A percentile compares a stretch with the other conserved stretches of the same genome.
Evolutionary conservation across 1,284 basidiomycete species (phyloP).

Genomic region (Hemileia vastatrix): DNA sequence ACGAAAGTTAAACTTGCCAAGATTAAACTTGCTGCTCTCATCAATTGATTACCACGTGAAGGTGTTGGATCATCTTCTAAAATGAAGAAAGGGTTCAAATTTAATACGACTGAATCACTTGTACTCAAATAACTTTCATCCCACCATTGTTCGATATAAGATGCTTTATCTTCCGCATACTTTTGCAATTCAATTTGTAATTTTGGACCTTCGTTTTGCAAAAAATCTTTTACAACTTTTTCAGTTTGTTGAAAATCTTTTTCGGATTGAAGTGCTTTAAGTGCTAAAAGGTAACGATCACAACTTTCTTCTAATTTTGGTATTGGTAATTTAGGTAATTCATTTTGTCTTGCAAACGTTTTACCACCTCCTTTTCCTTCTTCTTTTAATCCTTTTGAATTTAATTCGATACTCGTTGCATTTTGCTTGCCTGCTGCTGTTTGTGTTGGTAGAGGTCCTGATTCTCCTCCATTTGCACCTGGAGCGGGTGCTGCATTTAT

Average conservation of each 20-base stretch:
- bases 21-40: conserved; percentile 78
- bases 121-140: conserved; percentile 86
- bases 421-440: no score
- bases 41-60: conserved; percentile 74
- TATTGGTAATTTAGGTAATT: conserved; percentile 79
- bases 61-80: conserved; percentile 92
- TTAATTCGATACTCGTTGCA: no score
- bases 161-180: conserved; percentile 58
- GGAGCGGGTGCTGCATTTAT: no score
- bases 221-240: conserved; percentile 64
- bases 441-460: no score
- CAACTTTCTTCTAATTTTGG: conserved; percentile 80
- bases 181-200: conserved; percentile 66
- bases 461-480: no score
- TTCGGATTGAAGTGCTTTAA: conserved; percentile 52
- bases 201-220: conserved; percentile 64
- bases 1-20: conserved; percentile 84
- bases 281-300: conserved; percentile 64
- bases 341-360: no score
- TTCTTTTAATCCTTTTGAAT: no score
- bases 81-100: conserved; percentile 95
- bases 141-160: conserved; percentile 98
- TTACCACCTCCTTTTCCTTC: no score
- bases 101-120: conserved; percentile 83
- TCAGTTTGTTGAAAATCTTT: conserved; percentile 55